phyloP scores from a whole-genome alignment of 1,284 basidiomycete genomes.

The Apiotrichum laibachii region DNA sequence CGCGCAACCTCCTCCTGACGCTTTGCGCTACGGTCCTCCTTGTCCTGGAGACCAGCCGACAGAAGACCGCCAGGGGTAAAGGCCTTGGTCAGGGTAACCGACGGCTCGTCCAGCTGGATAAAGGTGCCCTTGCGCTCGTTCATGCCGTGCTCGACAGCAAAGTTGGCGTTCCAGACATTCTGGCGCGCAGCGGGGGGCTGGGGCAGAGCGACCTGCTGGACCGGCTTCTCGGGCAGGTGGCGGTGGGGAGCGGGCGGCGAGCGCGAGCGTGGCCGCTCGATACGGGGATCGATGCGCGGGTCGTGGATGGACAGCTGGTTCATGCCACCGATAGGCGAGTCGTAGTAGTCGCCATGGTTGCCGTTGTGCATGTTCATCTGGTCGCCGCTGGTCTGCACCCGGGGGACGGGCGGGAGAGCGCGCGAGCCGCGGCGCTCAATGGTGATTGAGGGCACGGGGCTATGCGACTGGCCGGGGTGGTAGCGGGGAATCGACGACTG shows the following conservation, averaged over 20 bases:
- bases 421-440: slow-evolving; percentile 17
- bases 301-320: slow-evolving; percentile 12
- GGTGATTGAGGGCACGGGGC: background rate
- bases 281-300: background rate
- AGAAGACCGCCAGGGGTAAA: slow-evolving; percentile 92
- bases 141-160: slow-evolving; percentile 63
- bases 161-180: slow-evolving; percentile 75
- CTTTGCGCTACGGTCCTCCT: slow-evolving; percentile 91
- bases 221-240: slow-evolving; percentile 21
- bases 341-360: slow-evolving; percentile 11
- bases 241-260: slow-evolving; percentile 20
- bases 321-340: slow-evolving; percentile 4
- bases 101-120: slow-evolving; percentile 71
- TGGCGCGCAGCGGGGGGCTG: slow-evolving; percentile 50
- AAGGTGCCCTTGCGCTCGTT: slow-evolving; percentile 57
- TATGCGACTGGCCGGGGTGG: slow-evolving; percentile 1
- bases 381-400: background rate
- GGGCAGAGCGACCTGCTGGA: slow-evolving; percentile 51
- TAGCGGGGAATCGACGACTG: background rate
- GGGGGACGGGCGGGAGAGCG: slow-evolving; percentile 29
- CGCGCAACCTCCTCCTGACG: slow-evolving; percentile 88
- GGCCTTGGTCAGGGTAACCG: slow-evolving; percentile 79
- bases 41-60: slow-evolving; percentile 91
- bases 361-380: slow-evolving; percentile 1
- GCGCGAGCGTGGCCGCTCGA: slow-evolving; percentile 15